Evolutionary conservation across 345 rosid genomes (phyloP).

Genomic region (Eucalyptus curtisii): DNA sequence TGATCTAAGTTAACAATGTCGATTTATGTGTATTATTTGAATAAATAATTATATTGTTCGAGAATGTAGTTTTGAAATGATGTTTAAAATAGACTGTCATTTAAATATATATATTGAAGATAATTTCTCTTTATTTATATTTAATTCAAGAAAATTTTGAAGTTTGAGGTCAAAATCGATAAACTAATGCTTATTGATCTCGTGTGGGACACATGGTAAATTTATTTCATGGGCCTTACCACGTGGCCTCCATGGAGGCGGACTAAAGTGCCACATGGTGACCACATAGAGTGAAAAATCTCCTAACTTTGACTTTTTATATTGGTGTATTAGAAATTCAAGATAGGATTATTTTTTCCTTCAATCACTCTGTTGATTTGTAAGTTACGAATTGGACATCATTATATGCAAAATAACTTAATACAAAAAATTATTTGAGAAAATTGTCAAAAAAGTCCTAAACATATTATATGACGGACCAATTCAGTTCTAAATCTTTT

Average conservation of each 20-base stretch:
- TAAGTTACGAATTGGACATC: background rate
- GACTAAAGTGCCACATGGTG: background rate
- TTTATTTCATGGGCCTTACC: too few relatives aligned
- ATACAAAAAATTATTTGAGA: background rate
- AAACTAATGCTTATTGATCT: too few relatives aligned
- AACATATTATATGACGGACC: rapidly evolving
- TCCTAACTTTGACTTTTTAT: background rate
- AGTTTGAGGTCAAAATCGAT: too few relatives aligned
- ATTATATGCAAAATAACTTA: background rate
- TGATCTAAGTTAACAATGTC: background rate
- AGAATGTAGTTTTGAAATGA: too few relatives aligned
- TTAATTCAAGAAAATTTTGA: too few relatives aligned
- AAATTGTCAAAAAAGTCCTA: background rate
- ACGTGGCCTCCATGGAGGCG: too few relatives aligned
- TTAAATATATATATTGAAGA: too few relatives aligned
- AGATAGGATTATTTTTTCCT: background rate
- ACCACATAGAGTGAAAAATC: background rate
- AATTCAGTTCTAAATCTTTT: background rate
- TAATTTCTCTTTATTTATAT: too few relatives aligned
- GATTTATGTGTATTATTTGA: background rate
- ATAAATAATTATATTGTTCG: background rate
- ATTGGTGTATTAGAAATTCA: background rate
- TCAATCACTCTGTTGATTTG: background rate
- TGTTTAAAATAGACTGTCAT: background rate
- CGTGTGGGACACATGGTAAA: too few relatives aligned